Evolutionary conservation across 495 filamentous ascomycete species (phyloP).

Genomic region (Friedmanniomyces simplex): DNA sequence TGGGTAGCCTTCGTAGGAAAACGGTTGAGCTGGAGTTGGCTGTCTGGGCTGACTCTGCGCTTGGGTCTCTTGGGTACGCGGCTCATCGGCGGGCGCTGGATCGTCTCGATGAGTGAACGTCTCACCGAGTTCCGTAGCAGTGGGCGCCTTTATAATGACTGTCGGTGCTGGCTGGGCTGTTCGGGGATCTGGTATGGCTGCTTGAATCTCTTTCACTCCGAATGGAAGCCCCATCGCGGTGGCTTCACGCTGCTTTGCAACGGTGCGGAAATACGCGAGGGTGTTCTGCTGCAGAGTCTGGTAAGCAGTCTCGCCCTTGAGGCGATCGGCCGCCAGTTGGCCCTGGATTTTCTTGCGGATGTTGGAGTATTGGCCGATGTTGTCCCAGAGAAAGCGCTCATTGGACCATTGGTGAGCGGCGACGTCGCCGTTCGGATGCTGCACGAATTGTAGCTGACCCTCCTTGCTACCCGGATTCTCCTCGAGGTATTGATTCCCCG

Average conservation of each 20-base stretch:
- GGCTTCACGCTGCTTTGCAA: constrained; percentile 28
- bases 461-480: constrained; percentile 21
- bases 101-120: background rate
- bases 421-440: constrained; percentile 32
- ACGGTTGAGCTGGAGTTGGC: background rate
- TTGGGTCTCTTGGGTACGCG: background rate
- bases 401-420: constrained; percentile 33
- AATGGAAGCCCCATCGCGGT: constrained; percentile 14
- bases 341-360: constrained; percentile 30
- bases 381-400: constrained; percentile 25
- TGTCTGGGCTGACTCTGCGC: background rate
- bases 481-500: constrained; percentile 26
- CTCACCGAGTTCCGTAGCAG: background rate
- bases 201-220: constrained; percentile 15
- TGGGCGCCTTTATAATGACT: background rate
- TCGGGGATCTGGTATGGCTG: constrained; percentile 5
- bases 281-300: constrained; percentile 24
- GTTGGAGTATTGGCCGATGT: constrained; percentile 31
- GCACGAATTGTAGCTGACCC: constrained; percentile 29
- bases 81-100: background rate
- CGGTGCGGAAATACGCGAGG: constrained; percentile 28
- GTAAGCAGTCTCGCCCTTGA: constrained; percentile 24
- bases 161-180: background rate
- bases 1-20: background rate
- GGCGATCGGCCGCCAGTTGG: constrained; percentile 25